phyloP scores from a whole-genome alignment of 768 basidiomycete species.

The Amanita polypyramis region DNA sequence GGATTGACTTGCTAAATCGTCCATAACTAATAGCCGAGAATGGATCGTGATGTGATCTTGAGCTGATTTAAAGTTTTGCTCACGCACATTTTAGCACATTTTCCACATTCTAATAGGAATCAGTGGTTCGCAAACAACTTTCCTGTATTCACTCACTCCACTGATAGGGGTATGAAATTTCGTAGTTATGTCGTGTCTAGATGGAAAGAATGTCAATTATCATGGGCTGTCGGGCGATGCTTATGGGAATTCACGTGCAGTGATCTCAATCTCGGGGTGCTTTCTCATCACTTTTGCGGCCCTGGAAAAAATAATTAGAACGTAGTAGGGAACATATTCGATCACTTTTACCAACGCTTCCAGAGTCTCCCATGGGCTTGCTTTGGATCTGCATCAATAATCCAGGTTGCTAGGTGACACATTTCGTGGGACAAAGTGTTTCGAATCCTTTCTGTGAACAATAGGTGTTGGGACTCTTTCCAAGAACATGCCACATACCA shows the following conservation, averaged over 20 bases:
- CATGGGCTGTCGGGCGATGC: neutral
- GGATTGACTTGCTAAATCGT: slow-evolving; percentile 64
- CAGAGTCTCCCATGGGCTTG: slow-evolving; percentile 69
- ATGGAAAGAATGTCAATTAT: neutral
- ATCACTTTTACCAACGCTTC: slow-evolving; percentile 49
- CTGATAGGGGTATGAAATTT: slow-evolving; percentile 60
- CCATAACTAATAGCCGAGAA: slow-evolving; percentile 42
- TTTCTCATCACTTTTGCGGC: slow-evolving; percentile 58
- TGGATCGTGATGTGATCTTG: neutral
- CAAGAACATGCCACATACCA: slow-evolving; percentile 29
- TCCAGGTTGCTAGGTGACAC: slow-evolving; percentile 86
- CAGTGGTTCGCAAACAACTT: slow-evolving; percentile 2
- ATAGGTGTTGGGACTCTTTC: neutral
- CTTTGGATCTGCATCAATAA: slow-evolving; percentile 58
- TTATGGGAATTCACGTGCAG: slow-evolving; percentile 27
- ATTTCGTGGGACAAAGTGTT: slow-evolving; percentile 86
- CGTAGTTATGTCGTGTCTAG: slow-evolving; percentile 66
- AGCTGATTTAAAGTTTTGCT: neutral
- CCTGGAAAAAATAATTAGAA: slow-evolving; percentile 28
- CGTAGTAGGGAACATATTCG: neutral
- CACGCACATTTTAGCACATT: slow-evolving; percentile 52
- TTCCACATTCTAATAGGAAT: slow-evolving; percentile 40
- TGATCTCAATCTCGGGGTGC: slow-evolving; percentile 60
- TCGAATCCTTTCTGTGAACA: slow-evolving; percentile 55
- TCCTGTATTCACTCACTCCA: slow-evolving; percentile 45